Percentiles rank a stretch among this genome's conserved stretches.
phyloP scores from a whole-genome alignment of 768 basidiomycete species.

The Daedaleopsis nitida region DNA sequence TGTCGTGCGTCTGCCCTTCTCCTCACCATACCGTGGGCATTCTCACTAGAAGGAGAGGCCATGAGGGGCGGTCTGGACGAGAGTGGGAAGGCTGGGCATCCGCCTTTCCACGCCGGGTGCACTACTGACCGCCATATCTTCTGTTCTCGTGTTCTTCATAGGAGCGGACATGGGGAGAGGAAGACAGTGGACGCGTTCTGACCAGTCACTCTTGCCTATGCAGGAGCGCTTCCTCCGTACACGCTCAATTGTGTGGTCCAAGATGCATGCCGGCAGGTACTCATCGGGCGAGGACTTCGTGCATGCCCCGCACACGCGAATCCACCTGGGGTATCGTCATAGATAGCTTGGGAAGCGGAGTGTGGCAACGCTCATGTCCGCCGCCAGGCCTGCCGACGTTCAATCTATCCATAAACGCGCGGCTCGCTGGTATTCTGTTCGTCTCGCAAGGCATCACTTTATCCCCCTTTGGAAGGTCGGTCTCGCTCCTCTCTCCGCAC shows the following conservation, averaged over 20 bases:
- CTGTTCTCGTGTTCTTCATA: not conserved
- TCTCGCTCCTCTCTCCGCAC: not conserved
- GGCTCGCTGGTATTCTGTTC: not conserved
- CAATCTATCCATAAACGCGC: constrained; percentile 14
- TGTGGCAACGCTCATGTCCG: not conserved
- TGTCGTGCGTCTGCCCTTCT: constrained; percentile 5
- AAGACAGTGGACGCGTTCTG: not conserved
- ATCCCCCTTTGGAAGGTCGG: not conserved
- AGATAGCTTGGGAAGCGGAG: constrained; percentile 1
- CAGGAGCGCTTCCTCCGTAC: not conserved
- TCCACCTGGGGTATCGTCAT: not conserved
- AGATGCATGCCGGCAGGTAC: not conserved
- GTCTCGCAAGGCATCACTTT: not conserved
- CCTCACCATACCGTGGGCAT: constrained; percentile 2
- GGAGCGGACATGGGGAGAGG: not conserved
- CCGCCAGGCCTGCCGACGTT: constrained; percentile 3
- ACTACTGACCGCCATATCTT: not conserved
- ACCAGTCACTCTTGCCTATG: not conserved
- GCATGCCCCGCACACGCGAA: not conserved
- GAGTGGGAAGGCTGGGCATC: not conserved
- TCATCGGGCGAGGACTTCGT: too few species aligned
- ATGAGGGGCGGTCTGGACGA: not conserved
- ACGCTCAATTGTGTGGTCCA: not conserved
- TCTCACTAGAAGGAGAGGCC: not conserved
- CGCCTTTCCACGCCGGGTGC: not conserved